These are phyloP conservation scores for Sinapis alba DNA, from an alignment of 441 rosid genomes.

Conservation along the genomic window DNA sequence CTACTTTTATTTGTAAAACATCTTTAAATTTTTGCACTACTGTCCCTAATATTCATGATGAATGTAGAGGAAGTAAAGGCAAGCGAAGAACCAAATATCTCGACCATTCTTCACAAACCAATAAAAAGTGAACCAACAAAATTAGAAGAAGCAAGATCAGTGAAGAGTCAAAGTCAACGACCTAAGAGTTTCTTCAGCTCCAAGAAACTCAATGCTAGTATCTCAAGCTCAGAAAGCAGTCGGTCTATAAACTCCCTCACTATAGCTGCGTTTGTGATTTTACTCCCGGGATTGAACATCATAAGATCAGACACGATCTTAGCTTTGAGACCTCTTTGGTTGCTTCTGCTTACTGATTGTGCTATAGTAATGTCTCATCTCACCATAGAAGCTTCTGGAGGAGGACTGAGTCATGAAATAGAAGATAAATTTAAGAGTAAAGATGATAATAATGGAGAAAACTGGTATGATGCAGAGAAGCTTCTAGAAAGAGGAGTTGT, in stretches of 20 bases:
- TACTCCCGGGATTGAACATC: conserved; percentile 47
- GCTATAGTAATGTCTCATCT: conserved; percentile 52
- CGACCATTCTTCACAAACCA: conserved; percentile 24
- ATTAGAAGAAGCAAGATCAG: conserved; percentile 25
- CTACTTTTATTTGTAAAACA: too few relatives aligned
- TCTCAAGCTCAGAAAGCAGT: conserved; percentile 54
- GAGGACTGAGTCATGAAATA: conserved; percentile 37
- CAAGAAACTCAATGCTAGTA: conserved; percentile 55
- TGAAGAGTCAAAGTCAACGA: conserved; percentile 27
- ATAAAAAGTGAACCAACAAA: conserved; percentile 19
- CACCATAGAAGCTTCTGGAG: conserved; percentile 38
- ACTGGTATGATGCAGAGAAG: conserved; percentile 62
- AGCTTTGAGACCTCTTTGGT: conserved; percentile 64
- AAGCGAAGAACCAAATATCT: conserved; percentile 9
- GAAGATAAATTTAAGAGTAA: conserved; percentile 34
- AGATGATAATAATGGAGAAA: conserved; percentile 32
- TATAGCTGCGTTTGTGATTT: conserved; percentile 57
- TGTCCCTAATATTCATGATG: neutral
- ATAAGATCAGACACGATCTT: conserved; percentile 48
- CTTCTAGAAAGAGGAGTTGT: conserved; percentile 67
- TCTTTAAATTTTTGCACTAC: neutral
- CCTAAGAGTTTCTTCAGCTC: conserved; percentile 49
- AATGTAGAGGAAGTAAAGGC: conserved; percentile 14
- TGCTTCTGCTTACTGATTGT: conserved; percentile 59
- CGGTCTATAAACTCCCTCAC: conserved; percentile 62